phyloP scores from a whole-genome alignment of 352 stramenopile genomes.

The Pythium guiyangense region DNA sequence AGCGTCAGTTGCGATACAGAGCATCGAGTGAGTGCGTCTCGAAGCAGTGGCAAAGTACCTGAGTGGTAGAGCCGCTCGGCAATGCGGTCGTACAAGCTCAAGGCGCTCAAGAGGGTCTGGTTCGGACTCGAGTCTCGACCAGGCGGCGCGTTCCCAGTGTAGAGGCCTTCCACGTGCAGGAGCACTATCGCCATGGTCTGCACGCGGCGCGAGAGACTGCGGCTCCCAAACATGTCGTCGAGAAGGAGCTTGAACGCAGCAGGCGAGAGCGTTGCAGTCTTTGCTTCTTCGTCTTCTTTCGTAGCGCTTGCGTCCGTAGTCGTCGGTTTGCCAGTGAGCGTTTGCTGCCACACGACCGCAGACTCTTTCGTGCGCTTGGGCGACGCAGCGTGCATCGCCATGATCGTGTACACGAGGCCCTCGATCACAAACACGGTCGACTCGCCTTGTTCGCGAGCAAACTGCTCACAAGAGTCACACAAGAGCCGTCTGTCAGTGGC shows the following conservation, averaged over 20 bases:
- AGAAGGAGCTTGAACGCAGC: slow-evolving; percentile 36
- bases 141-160: slow-evolving; percentile 17
- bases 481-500: too few species aligned
- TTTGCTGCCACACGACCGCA: slow-evolving; percentile 38
- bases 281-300: slow-evolving; percentile 8
- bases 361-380: slow-evolving; percentile 50
- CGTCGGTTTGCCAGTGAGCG: slow-evolving; percentile 15
- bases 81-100: slow-evolving; percentile 35
- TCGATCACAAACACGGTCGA: slow-evolving; percentile 44
- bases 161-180: slow-evolving; percentile 35
- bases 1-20: neutral
- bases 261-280: slow-evolving; percentile 16
- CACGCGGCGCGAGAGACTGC: slow-evolving; percentile 45
- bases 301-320: slow-evolving; percentile 3
- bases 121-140: slow-evolving; percentile 12
- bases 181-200: slow-evolving; percentile 65
- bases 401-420: slow-evolving; percentile 46
- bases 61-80: slow-evolving; percentile 35
- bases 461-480: slow-evolving; percentile 14
- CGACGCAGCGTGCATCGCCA: slow-evolving; percentile 34
- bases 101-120: slow-evolving; percentile 20
- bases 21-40: too few species aligned
- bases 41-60: slow-evolving; percentile 17
- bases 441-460: slow-evolving; percentile 28
- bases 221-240: slow-evolving; percentile 38